These are phyloP conservation scores for Oenanthe javanica DNA, from an alignment of 140 eudicot species.

Conservation along the genomic window DNA sequence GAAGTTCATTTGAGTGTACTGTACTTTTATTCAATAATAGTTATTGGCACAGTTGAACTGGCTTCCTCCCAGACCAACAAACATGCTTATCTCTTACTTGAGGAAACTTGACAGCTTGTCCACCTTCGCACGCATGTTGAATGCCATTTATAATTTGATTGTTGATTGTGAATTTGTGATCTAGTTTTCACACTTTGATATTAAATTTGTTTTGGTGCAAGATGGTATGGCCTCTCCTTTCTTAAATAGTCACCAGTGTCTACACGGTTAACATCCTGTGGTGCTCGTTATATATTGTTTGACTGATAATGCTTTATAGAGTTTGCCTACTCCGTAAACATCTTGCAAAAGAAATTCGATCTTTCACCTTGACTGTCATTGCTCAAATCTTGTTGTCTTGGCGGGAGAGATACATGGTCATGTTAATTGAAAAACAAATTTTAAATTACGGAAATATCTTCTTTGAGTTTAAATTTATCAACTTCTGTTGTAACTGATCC, in stretches of 20 bases:
- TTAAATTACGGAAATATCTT: neutral
- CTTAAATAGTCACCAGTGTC: neutral
- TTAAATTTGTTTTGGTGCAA: neutral
- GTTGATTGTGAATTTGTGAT: neutral
- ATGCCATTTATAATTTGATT: neutral
- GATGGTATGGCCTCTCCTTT: neutral
- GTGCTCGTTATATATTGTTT: neutral
- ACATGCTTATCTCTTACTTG: neutral
- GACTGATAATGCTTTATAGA: neutral
- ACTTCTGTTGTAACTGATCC: neutral
- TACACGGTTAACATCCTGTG: neutral
- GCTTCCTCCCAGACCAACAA: constrained; percentile 12
- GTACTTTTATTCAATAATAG: constrained; percentile 34
- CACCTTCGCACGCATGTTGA: neutral
- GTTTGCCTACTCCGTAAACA: neutral
- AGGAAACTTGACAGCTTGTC: neutral
- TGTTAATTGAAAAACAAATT: neutral
- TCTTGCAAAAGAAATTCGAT: neutral
- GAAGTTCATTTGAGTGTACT: constrained; percentile 47
- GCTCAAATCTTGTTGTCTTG: neutral
- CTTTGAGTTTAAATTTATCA: neutral
- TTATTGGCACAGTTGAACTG: constrained; percentile 22
- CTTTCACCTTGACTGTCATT: neutral
- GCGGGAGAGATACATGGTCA: neutral
- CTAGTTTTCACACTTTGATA: neutral